A percentile compares a stretch with the other conserved stretches of the same genome.
phyloP scores from a whole-genome alignment of 2,329 filamentous ascomycete genomes.

The Gnomoniopsis sp. region DNA sequence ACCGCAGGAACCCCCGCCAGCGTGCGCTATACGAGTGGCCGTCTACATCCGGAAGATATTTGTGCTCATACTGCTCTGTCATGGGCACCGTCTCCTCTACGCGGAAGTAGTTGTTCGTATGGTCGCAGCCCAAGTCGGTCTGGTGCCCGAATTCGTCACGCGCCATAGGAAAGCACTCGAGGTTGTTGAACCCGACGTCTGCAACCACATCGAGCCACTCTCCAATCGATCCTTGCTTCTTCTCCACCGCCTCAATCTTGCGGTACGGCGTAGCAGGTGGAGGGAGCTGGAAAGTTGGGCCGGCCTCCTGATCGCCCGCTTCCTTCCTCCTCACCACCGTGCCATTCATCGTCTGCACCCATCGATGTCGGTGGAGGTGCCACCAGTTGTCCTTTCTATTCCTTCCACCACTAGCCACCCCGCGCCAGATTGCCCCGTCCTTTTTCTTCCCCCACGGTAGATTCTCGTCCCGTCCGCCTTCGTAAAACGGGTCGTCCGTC shows the following conservation, averaged over 20 bases:
- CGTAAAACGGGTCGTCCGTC: conserved; percentile 54
- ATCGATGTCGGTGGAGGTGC: conserved; percentile 68
- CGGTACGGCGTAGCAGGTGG: conserved; percentile 40
- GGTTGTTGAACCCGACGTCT: conserved; percentile 40
- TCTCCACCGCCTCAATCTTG: conserved; percentile 26
- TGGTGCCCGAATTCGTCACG: conserved; percentile 17
- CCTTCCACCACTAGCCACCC: conserved; percentile 59
- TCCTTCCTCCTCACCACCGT: conserved; percentile 53
- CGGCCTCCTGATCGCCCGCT: conserved; percentile 32
- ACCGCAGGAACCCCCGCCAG: conserved; percentile 60
- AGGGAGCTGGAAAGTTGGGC: conserved; percentile 51
- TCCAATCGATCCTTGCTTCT: conserved; percentile 32
- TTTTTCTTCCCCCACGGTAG: conserved; percentile 56
- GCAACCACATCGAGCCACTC: conserved; percentile 37
- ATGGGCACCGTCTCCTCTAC: conserved; percentile 34
- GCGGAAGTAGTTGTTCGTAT: conserved; percentile 35
- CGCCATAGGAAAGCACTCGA: conserved; percentile 32
- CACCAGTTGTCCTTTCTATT: conserved; percentile 55
- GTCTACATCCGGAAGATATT: conserved; percentile 68
- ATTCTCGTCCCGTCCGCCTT: conserved; percentile 52
- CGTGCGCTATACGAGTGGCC: conserved; percentile 62
- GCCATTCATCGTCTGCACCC: conserved; percentile 66
- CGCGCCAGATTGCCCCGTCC: conserved; percentile 59
- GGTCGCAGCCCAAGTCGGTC: conserved; percentile 32
- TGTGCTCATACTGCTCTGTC: conserved; percentile 49